Conservation (phyloP, 352 stramenopile species). For the Globisporangium middletonii region DNA sequence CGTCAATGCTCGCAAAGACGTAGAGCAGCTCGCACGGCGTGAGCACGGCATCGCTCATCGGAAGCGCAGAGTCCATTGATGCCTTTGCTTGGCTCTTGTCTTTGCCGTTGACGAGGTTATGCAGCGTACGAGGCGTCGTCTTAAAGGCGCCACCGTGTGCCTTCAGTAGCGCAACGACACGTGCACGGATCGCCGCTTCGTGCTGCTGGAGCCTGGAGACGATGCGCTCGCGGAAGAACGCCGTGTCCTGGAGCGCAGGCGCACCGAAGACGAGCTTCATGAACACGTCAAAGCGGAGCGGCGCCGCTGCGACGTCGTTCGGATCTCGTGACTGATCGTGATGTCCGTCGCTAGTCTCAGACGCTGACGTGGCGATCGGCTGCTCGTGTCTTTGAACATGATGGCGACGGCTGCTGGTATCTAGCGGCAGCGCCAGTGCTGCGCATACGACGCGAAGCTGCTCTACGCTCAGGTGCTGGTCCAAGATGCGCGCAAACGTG, state of each 20-base stretch:
- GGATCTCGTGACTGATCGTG: background rate
- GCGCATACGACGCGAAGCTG: slow-evolving; percentile 27
- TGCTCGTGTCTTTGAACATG: background rate
- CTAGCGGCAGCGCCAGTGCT: slow-evolving; percentile 8
- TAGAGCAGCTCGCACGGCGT: slow-evolving; percentile 28
- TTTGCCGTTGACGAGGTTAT: background rate
- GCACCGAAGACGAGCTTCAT: slow-evolving; percentile 44
- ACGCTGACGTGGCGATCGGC: too few relatives aligned
- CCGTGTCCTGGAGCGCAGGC: slow-evolving; percentile 22
- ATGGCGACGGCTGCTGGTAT: background rate
- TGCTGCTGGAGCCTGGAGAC: slow-evolving; percentile 17
- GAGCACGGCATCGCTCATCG: background rate
- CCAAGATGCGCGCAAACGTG: slow-evolving; percentile 45
- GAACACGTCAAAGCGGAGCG: slow-evolving; percentile 45
- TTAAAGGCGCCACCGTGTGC: too few relatives aligned
- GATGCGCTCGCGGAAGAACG: slow-evolving; percentile 11
- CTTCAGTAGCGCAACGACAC: slow-evolving; percentile 13
- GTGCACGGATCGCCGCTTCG: slow-evolving; percentile 7
- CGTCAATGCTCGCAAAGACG: slow-evolving; percentile 24
- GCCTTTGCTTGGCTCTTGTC: background rate
- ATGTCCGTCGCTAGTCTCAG: too few relatives aligned
- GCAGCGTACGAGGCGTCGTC: too few relatives aligned
- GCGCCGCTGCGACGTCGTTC: background rate
- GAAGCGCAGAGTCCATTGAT: background rate
- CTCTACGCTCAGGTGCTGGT: slow-evolving; percentile 28